Percentiles rank a stretch among this genome's conserved stretches.
Conservation (phyloP, 768 basidiomycete species). For the Rhodosporidiobolus odoratus region DNA sequence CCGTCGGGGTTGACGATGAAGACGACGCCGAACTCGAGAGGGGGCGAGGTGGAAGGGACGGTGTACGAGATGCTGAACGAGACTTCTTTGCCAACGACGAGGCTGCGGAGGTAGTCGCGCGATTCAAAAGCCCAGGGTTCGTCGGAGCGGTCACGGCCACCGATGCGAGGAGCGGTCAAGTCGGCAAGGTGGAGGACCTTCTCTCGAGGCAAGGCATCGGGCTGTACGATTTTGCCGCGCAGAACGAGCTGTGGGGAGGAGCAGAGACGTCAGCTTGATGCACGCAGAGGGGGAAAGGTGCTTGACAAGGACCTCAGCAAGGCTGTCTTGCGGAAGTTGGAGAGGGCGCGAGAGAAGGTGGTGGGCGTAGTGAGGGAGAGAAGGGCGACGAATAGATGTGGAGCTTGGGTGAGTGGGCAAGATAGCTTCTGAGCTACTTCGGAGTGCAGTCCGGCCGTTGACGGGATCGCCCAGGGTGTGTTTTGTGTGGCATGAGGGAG, state of each 20-base stretch:
- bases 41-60: slow-evolving; percentile 57
- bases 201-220: slow-evolving; percentile 30
- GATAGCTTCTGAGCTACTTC: too few species aligned
- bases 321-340: too few species aligned
- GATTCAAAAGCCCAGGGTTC: slow-evolving; percentile 93
- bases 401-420: too few species aligned
- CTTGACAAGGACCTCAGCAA: not conserved
- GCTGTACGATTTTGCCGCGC: slow-evolving; percentile 23
- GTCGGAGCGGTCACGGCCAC: slow-evolving; percentile 75
- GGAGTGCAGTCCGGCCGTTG: too few species aligned
- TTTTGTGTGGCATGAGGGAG: not conserved
- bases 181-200: slow-evolving; percentile 86
- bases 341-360: too few species aligned
- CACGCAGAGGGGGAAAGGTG: not conserved
- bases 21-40: slow-evolving; percentile 65
- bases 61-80: slow-evolving; percentile 76
- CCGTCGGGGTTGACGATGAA: slow-evolving; percentile 53
- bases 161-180: slow-evolving; percentile 74
- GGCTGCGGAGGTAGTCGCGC: slow-evolving; percentile 79
- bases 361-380: too few species aligned
- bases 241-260: slow-evolving; percentile 28
- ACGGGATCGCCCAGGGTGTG: not conserved
- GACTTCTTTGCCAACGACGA: slow-evolving; percentile 85
- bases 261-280: not conserved
- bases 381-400: too few species aligned